These are phyloP conservation scores for Solanum aculeatissimum DNA, from an alignment of 305 asterid species.

Conservation along the genomic window DNA sequence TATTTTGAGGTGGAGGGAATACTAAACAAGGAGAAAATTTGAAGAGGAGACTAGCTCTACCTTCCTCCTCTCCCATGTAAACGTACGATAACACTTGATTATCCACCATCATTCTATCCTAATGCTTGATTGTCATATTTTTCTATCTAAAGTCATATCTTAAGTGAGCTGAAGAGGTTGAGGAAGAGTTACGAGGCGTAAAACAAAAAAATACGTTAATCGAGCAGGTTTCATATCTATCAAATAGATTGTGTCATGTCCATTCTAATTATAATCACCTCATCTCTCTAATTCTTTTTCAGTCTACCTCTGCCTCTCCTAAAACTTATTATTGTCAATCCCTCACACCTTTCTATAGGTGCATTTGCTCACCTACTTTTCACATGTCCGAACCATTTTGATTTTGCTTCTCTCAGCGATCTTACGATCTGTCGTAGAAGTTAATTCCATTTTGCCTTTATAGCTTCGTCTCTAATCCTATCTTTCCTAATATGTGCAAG, in stretches of 20 bases:
- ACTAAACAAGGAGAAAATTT: not conserved
- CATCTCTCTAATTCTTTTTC: not conserved
- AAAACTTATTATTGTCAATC: accelerated
- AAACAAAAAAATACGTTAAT: too few relatives aligned
- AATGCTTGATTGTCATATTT: not conserved
- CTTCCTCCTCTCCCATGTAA: not conserved
- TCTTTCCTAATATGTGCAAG: too few relatives aligned
- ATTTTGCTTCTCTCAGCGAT: not conserved
- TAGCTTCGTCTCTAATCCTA: not conserved
- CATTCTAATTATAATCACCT: too few relatives aligned
- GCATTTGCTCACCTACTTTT: not conserved
- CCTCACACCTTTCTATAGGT: not conserved
- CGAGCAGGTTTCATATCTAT: too few relatives aligned
- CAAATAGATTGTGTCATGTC: not conserved
- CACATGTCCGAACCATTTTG: not conserved
- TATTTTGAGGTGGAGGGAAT: not conserved
- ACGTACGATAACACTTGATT: not conserved
- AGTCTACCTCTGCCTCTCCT: not conserved
- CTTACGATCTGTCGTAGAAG: not conserved
- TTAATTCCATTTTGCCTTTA: not conserved
- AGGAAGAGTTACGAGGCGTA: too few relatives aligned
- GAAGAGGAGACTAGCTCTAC: not conserved
- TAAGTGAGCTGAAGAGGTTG: not conserved
- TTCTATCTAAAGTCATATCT: not conserved
- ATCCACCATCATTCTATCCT: not conserved